Base-by-base conservation (phyloP, 108 stramenopile genomes). In the Cyclotella cryptica region DNA sequence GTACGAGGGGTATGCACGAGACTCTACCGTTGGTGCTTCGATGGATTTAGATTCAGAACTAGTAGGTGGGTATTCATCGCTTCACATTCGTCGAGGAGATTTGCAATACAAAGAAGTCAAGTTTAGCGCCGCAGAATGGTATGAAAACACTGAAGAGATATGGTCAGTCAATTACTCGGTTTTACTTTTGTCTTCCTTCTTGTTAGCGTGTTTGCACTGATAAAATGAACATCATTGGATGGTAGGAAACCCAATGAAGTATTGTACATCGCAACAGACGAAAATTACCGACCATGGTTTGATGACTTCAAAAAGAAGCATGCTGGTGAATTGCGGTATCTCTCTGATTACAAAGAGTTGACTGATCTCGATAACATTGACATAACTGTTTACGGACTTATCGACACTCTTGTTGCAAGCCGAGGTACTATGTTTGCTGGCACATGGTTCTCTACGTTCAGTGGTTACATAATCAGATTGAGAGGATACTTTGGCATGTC, bases 381-480 rank as follows among this genome's bases (percentile, higher is more conserved):
- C 58, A 81, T 90, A 40, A 90, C 88, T 21, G 81, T 79, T 49
- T 79, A 86, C 39, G 94, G 95, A 45, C 93, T 97, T 93, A 77
- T 97, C 13, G 96, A 97, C 72, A 89, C 89, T 17, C 76, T 97
- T 60, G 84, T 97, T 43, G 86, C 92, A 29, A 75, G 85, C 72
- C 86, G 92, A 29, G 96, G 92, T 17, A 59, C 88, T 19, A 75
- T 77, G 22, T 97, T 94, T 85, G 88, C 91, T 0, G 96, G 96
- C 47, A 97, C 96, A 13, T 97, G 94, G 94, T 92, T 95, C 64
- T 90, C 89, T 28, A 97, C 96, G 11, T 96, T 97, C 61, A 88
- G 92, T 19, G 96, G 94, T 12, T 97, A 93, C 77, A 92, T 92
- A 35, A 30, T 66, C 12, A 58, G 81, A 13, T 59, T 78, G 3